These are phyloP conservation scores for Pisolithus sp. DNA, from an alignment of 768 basidiomycete genomes.

Conservation along the genomic window DNA sequence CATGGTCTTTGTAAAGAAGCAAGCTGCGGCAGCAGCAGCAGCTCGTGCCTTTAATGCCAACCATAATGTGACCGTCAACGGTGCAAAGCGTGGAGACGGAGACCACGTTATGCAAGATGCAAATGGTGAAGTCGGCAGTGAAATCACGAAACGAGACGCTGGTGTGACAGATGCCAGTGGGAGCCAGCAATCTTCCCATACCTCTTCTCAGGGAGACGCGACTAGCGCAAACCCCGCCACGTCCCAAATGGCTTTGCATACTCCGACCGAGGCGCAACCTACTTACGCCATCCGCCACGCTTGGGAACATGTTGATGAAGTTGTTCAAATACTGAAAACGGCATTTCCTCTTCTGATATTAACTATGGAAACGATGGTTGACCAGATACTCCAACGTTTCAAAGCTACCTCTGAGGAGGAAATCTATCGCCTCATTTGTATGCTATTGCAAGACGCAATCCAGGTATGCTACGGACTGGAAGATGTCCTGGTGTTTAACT, in stretches of 20 bases:
- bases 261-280: conserved; percentile 17
- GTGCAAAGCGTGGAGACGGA: conserved; percentile 25
- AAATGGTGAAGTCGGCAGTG: conserved; percentile 21
- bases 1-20: conserved; percentile 42
- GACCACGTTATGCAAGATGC: conserved; percentile 26
- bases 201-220: conserved; percentile 13
- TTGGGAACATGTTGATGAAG: conserved; percentile 89
- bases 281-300: conserved; percentile 51
- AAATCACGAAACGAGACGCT: conserved; percentile 21
- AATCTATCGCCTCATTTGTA: conserved; percentile 83
- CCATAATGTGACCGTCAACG: conserved; percentile 20
- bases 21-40: conserved; percentile 30
- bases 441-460: conserved; percentile 82
- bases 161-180: conserved; percentile 16
- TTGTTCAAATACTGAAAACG: conserved; percentile 90
- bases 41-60: conserved; percentile 31
- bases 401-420: conserved; percentile 90
- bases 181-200: conserved; percentile 15
- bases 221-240: conserved; percentile 6
- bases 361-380: conserved; percentile 95
- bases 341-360: conserved; percentile 91
- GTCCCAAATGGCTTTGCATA: conserved; percentile 11
- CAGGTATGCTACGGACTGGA: conserved; percentile 42
- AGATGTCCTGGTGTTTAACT: neutral
- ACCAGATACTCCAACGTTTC: conserved; percentile 86